Evolutionary conservation across 2,329 filamentous ascomycete species (phyloP), one percentile per base, ranked within the genome.

Genomic region (Aschersonia sp.): DNA sequence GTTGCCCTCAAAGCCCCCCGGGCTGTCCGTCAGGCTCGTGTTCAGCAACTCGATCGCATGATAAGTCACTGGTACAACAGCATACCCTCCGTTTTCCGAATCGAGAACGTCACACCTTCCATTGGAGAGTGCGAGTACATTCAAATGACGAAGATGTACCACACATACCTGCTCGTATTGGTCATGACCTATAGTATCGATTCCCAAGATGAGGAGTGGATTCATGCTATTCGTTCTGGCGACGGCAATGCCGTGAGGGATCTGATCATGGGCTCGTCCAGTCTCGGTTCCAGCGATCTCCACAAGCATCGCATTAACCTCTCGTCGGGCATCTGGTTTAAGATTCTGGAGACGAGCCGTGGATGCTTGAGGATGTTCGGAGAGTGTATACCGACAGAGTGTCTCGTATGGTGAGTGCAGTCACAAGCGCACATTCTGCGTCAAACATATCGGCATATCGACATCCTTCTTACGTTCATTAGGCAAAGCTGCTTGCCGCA

Each of bases 171-270:
- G 1, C 46, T 63, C 35, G 62, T 60, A 0, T 55, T 64, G n/a
- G 56, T 63, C 8, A 62, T 60, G 54, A 57, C 60, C 0, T 65
- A 68, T 31, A 65, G 67, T 2, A 56, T 69, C 2, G 68, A 65
- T 31, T 64, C 61, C n/a, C 49, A 59, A 7, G 56, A 63, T 5
- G 59, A 62, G 0, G 60, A 65, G 1, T 69, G 66, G 66, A 51
- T 68, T 5, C 57, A 58, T 45, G 51, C 52, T 2, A 56, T 68
- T 1, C 59, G 57, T 14, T 54, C 55, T 2, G 56, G 59, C 7
- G 58, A 59, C 0, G 54, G 48, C 6, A 51, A 52, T 1, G 53
- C 56, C 2, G 55, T 66, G 2, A 47, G 52, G 4, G 54, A 53
- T 2, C 44, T 59, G 41, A 54, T 46, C 32, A 8, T 46, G 22